Percentiles rank a stretch among this genome's conserved stretches.
These are phyloP conservation scores for Yamadazyma conglobata DNA, from an alignment of 1,139 yeast genomes.

Conservation along the genomic window DNA sequence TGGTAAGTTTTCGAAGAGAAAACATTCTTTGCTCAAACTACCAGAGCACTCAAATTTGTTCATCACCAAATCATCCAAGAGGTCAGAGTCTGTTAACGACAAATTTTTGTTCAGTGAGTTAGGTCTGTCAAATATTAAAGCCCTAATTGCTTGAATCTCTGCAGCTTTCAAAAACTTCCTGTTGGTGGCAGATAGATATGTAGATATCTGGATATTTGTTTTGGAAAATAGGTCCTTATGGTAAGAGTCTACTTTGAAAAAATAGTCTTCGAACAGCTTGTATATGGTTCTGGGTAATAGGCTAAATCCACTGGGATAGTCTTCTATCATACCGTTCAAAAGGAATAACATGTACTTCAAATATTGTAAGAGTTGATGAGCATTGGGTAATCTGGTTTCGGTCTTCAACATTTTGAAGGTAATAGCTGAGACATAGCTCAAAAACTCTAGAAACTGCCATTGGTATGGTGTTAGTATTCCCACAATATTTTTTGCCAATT, in stretches of 20 bases:
- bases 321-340: constrained; percentile 12
- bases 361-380: constrained; percentile 9
- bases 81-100: constrained; percentile 7
- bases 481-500: not conserved
- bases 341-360: constrained; percentile 13
- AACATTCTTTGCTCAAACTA: constrained; percentile 23
- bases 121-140: constrained; percentile 2
- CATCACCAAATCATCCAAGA: constrained; percentile 24
- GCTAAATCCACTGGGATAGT: constrained; percentile 10
- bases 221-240: constrained; percentile 13
- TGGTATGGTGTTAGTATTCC: constrained; percentile 7
- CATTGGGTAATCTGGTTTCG: constrained; percentile 1
- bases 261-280: constrained; percentile 11
- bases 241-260: constrained; percentile 8
- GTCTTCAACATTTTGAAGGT: constrained; percentile 8
- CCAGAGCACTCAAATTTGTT: constrained; percentile 28
- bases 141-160: constrained; percentile 17
- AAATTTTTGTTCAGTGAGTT: constrained; percentile 1
- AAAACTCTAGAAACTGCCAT: constrained; percentile 15
- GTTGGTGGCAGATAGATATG: constrained; percentile 27
- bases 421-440: constrained; percentile 10
- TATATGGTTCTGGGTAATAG: constrained; percentile 10
- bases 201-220: constrained; percentile 18
- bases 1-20: constrained; percentile 23
- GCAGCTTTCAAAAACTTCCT: constrained; percentile 21